These are phyloP conservation scores for Epichloe amarillans DNA, from an alignment of 2,329 filamentous ascomycete genomes.

Conservation along the genomic window DNA sequence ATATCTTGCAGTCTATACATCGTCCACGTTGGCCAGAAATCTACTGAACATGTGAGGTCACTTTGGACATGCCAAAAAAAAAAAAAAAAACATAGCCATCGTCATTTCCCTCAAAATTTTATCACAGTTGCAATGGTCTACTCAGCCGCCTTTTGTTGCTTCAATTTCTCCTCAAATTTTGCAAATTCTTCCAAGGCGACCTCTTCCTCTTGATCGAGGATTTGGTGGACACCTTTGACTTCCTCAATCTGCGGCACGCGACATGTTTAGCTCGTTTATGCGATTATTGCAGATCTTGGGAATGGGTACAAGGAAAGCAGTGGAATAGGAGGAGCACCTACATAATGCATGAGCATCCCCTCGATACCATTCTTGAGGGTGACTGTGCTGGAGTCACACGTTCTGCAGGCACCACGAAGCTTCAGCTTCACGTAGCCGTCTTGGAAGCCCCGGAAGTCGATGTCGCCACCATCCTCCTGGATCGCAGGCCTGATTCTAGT, in stretches of 20 bases:
- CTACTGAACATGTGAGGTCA: background rate
- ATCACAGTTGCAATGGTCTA: conserved; percentile 2
- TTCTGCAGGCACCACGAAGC: conserved; percentile 82
- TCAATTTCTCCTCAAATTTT: conserved; percentile 79
- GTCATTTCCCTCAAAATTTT: too few species aligned
- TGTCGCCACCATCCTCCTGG: conserved; percentile 94
- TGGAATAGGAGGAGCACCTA: conserved; percentile 34
- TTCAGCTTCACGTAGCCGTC: conserved; percentile 72
- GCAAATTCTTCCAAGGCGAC: conserved; percentile 78
- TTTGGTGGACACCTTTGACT: conserved; percentile 82
- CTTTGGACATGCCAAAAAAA: background rate
- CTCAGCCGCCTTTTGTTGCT: conserved; percentile 33
- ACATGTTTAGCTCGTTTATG: background rate
- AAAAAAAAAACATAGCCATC: too few species aligned
- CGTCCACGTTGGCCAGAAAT: background rate
- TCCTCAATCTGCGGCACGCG: conserved; percentile 62
- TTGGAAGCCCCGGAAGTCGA: conserved; percentile 85
- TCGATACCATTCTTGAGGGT: conserved; percentile 97
- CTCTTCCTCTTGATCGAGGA: conserved; percentile 85
- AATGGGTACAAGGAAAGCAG: background rate
- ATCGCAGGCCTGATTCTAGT: conserved; percentile 91
- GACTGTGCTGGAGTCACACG: conserved; percentile 92
- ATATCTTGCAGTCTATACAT: background rate
- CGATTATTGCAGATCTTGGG: background rate
- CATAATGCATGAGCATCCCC: conserved; percentile 95